phyloP scores from a whole-genome alignment of 2,329 filamentous ascomycete species.

The Hypocreales sp. region DNA sequence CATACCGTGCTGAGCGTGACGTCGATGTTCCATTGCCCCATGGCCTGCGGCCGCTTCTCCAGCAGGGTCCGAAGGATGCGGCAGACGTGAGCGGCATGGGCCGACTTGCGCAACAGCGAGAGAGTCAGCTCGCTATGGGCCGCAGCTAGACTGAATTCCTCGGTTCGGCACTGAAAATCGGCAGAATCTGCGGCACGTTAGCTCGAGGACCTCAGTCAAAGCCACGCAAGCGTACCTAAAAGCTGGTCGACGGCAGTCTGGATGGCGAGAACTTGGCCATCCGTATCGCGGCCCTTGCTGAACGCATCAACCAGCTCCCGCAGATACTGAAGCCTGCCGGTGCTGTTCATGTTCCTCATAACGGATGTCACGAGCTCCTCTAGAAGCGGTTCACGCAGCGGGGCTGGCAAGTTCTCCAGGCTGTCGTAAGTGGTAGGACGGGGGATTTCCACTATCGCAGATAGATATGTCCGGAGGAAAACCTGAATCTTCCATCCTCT shows the following conservation, averaged over 20 bases:
- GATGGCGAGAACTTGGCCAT: constrained; percentile 28
- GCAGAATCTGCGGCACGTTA: constrained; percentile 9
- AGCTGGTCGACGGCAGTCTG: constrained; percentile 24
- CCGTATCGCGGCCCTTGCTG: constrained; percentile 12
- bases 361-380: constrained; percentile 15
- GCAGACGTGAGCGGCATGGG: constrained; percentile 22
- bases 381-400: constrained; percentile 16
- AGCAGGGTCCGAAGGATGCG: constrained; percentile 29
- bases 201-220: not conserved
- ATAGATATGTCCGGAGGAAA: constrained; percentile 24
- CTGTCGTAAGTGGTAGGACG: constrained; percentile 17
- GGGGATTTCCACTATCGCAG: constrained; percentile 13
- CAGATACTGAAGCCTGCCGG: constrained; percentile 22
- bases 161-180: constrained; percentile 11
- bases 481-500: constrained; percentile 29
- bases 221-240: constrained; percentile 14
- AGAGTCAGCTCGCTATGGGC: constrained; percentile 25
- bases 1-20: constrained; percentile 30
- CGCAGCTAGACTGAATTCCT: constrained; percentile 21
- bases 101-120: constrained; percentile 14
- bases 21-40: constrained; percentile 45
- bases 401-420: constrained; percentile 12
- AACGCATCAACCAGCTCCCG: constrained; percentile 19
- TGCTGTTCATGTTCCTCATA: constrained; percentile 14
- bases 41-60: constrained; percentile 30